phyloP scores from a whole-genome alignment of 2,329 filamentous ascomycete genomes.

The Fusarium humuli region DNA sequence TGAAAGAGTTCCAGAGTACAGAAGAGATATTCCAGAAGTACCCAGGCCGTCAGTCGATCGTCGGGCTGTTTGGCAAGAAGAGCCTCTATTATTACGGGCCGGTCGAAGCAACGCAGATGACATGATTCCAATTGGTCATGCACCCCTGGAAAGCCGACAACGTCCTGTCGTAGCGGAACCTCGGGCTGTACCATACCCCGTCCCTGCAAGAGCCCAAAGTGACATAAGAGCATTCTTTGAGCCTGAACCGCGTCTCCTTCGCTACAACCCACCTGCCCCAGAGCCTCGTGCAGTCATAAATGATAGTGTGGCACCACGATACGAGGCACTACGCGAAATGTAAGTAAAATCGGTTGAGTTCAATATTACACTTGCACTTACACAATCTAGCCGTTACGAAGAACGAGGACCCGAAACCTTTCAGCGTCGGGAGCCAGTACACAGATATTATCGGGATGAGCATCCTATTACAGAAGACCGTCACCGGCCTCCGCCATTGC shows the following conservation, averaged over 20 bases:
- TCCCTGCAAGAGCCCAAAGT: slow-evolving; percentile 6
- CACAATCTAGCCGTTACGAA: slow-evolving; percentile 27
- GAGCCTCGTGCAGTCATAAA: slow-evolving; percentile 29
- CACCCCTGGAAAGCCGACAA: slow-evolving; percentile 19
- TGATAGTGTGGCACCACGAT: slow-evolving; percentile 17
- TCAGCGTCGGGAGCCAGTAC: slow-evolving; percentile 27
- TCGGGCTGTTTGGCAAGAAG: slow-evolving; percentile 40
- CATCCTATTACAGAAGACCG: slow-evolving; percentile 21
- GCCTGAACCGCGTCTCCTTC: slow-evolving; percentile 16
- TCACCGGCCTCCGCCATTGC: slow-evolving; percentile 34
- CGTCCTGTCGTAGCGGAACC: slow-evolving; percentile 23
- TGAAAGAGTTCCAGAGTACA: slow-evolving; percentile 29
- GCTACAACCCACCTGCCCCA: slow-evolving; percentile 15
- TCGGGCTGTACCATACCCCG: slow-evolving; percentile 13
- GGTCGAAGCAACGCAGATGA: slow-evolving; percentile 37
- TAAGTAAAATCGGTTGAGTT: slow-evolving; percentile 28
- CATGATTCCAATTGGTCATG: slow-evolving; percentile 32
- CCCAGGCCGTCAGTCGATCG: slow-evolving; percentile 28
- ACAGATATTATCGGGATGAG: slow-evolving; percentile 34
- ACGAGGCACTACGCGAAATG: slow-evolving; percentile 43
- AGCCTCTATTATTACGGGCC: slow-evolving; percentile 31
- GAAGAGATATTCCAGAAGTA: slow-evolving; percentile 21
- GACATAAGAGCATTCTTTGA: slow-evolving; percentile 14
- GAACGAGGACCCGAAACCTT: slow-evolving; percentile 13
- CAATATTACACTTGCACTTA: slow-evolving; percentile 21